Evolutionary conservation across 208 protist species (phyloP).

Genomic region (Leishmania amazonensis): DNA sequence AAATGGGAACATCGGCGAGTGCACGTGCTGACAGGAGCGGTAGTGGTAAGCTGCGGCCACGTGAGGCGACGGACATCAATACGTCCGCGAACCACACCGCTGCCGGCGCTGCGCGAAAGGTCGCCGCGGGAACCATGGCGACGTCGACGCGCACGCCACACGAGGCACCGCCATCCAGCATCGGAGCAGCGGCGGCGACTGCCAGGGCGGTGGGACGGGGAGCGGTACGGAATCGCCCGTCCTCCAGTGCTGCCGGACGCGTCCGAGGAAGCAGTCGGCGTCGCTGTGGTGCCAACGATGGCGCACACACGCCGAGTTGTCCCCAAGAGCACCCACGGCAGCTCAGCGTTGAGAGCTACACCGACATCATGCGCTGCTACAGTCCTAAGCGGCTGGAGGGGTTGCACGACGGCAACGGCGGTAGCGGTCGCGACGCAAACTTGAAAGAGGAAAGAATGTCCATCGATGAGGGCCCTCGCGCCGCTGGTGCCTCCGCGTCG

Average conservation of each 20-base stretch:
- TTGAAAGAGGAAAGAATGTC: neutral
- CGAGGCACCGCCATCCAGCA: neutral
- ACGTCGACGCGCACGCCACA: neutral
- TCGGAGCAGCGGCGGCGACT: neutral
- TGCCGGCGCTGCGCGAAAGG: neutral
- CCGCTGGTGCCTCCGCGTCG: neutral
- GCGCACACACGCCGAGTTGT: too few species aligned
- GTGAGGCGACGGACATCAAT: neutral
- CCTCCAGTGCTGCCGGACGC: neutral
- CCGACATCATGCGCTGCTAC: conserved; percentile 17
- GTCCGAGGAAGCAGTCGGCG: neutral
- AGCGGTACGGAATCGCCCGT: neutral
- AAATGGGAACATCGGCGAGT: neutral
- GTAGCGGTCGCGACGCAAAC: neutral
- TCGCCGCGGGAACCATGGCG: neutral
- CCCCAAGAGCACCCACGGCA: conserved; percentile 1
- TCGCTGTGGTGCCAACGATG: neutral
- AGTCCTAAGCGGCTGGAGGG: neutral
- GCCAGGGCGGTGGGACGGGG: neutral
- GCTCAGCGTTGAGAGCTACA: conserved; percentile 25
- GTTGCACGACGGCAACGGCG: neutral
- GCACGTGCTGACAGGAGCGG: neutral
- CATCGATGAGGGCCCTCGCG: neutral
- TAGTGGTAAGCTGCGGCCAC: neutral
- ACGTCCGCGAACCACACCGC: neutral